phyloP scores from a whole-genome alignment of 805 yeast species.

The Pichia occidentalis region DNA sequence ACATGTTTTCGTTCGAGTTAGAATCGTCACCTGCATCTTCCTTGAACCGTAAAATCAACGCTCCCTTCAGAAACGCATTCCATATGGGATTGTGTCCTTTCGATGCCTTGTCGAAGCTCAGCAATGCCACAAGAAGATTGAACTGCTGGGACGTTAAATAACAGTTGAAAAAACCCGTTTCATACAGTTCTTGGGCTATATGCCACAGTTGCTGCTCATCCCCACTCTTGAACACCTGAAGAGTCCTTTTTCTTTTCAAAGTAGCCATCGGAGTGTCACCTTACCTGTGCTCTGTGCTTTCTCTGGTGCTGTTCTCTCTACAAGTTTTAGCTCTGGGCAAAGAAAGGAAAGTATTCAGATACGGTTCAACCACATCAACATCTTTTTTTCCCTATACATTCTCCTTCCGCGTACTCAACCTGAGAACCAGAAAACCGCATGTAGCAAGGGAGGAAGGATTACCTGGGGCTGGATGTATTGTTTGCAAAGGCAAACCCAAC shows the following conservation, averaged over 20 bases:
- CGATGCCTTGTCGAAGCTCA: constrained; percentile 28
- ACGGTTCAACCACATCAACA: no score
- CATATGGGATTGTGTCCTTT: constrained; percentile 29
- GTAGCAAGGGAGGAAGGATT: no score
- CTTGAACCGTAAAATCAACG: constrained; percentile 26
- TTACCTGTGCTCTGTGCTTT: no score
- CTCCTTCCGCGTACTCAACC: no score
- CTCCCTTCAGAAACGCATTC: constrained; percentile 41
- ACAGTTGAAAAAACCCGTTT: constrained; percentile 37
- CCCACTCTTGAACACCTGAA: constrained; percentile 14
- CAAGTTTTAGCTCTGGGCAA: no score
- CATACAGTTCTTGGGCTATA: constrained; percentile 32
- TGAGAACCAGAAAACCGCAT: no score
- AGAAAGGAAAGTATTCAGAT: no score
- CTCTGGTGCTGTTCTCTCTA: no score
- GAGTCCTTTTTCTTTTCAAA: constrained; percentile 4
- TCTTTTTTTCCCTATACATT: no score
- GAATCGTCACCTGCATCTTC: constrained; percentile 17
- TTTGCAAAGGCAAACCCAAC: no score
- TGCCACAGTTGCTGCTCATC: constrained; percentile 20
- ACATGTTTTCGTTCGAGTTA: constrained; percentile 32
- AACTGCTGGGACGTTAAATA: constrained; percentile 52
- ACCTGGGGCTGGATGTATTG: no score
- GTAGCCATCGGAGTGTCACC: no score
- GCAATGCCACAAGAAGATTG: constrained; percentile 40